A percentile compares a stretch with the other conserved stretches of the same genome.
Conservation (phyloP, 495 filamentous ascomycete genomes). For the Penicillium bialowiezense region DNA sequence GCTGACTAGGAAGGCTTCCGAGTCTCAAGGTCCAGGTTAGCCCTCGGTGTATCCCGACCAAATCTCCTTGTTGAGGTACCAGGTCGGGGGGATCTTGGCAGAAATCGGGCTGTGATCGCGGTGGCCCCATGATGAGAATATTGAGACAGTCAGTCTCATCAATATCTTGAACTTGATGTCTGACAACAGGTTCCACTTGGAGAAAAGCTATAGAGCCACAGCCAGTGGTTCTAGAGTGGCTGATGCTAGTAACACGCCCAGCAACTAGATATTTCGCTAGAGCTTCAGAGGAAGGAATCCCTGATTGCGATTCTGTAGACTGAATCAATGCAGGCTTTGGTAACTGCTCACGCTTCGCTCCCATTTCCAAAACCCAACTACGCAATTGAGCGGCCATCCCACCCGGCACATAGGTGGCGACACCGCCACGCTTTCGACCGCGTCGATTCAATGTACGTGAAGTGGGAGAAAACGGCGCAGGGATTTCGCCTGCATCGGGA, state of each 20-base stretch:
- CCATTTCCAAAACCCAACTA: conserved; percentile 44
- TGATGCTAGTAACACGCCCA: conserved; percentile 18
- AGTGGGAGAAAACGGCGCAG: conserved; percentile 42
- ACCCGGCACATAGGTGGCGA: conserved; percentile 29
- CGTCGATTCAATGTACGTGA: conserved; percentile 32
- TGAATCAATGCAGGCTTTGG: neutral
- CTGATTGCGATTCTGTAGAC: neutral
- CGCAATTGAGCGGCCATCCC: conserved; percentile 45
- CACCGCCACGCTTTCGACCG: conserved; percentile 23
- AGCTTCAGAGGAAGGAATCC: neutral
- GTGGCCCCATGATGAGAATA: conserved; percentile 30
- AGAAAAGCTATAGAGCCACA: conserved; percentile 34
- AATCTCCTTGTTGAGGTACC: conserved; percentile 18
- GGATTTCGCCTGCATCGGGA: conserved; percentile 21
- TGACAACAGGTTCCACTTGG: conserved; percentile 8
- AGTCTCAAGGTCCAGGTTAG: conserved; percentile 37
- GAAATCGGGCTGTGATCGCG: conserved; percentile 16
- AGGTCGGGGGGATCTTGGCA: neutral
- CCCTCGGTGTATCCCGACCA: conserved; percentile 32
- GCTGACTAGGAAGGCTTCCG: neutral
- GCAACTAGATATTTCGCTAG: conserved; percentile 20
- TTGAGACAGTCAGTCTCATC: conserved; percentile 8
- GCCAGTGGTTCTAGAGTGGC: conserved; percentile 20
- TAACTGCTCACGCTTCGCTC: conserved; percentile 31
- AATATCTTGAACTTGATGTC: neutral